Conservation (phyloP, 495 filamentous ascomycete species). For the Neurospora sp. region DNA sequence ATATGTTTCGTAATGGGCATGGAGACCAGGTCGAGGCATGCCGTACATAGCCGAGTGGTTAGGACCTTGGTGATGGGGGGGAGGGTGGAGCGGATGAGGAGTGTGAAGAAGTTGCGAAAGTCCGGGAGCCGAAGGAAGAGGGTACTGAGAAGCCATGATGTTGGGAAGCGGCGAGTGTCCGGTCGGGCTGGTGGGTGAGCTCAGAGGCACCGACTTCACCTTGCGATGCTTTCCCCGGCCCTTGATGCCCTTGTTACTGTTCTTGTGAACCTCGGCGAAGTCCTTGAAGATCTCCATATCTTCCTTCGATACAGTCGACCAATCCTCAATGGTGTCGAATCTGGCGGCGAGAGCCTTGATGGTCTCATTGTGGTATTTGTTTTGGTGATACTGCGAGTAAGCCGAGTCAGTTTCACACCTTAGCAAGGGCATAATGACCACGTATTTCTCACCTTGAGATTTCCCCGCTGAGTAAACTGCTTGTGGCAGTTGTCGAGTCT, state of each 20-base stretch:
- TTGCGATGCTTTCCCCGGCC: slow-evolving; percentile 79
- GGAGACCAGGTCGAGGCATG: slow-evolving; percentile 18
- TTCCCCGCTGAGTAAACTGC: slow-evolving; percentile 80
- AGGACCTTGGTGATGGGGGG: slow-evolving; percentile 11
- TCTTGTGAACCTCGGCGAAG: slow-evolving; percentile 81
- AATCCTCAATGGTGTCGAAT: slow-evolving; percentile 57
- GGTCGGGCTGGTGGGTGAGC: slow-evolving; percentile 1
- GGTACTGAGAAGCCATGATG: slow-evolving; percentile 7
- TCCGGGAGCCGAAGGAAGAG: slow-evolving; percentile 13
- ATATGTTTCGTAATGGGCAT: slow-evolving; percentile 33
- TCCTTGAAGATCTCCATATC: slow-evolving; percentile 82
- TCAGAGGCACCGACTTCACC: slow-evolving; percentile 20
- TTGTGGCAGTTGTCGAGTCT: slow-evolving; percentile 73
- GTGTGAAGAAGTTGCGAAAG: slow-evolving; percentile 15
- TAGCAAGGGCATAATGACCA: not conserved
- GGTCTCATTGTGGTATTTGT: slow-evolving; percentile 74
- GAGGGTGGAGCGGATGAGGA: slow-evolving; percentile 6
- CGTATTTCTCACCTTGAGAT: slow-evolving; percentile 58
- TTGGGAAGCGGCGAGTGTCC: slow-evolving; percentile 3
- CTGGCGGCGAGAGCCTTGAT: slow-evolving; percentile 62
- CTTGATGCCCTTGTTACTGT: slow-evolving; percentile 97
- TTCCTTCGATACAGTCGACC: slow-evolving; percentile 48
- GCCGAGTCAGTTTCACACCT: not conserved
- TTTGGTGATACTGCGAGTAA: slow-evolving; percentile 69
- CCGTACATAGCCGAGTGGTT: slow-evolving; percentile 19